Base-by-base conservation (phyloP, 805 yeast species). In the Candida insectorum region DNA sequence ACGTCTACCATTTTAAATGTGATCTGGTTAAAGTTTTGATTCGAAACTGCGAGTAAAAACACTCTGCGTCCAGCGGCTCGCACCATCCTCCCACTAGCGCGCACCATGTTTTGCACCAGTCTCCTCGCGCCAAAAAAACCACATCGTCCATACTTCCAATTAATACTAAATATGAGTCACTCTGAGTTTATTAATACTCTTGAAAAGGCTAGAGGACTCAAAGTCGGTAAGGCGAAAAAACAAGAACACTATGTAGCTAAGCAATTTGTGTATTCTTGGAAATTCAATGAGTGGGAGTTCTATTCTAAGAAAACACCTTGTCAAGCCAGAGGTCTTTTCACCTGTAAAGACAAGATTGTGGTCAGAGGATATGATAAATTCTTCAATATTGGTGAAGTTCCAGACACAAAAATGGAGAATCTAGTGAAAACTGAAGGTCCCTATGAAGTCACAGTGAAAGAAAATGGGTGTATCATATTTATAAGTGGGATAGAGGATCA, bases 331-430 rank as follows among this genome's bases (percentile, higher is more conserved):
- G 98, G 98, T 0, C 55, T 91, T 11, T 91, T 91, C 56, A 83
- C 68, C 11, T 33, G 77, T 0, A 55, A 58, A 9, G 61, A 64
- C 6, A 45, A 39, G 8, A 82, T 93, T 15, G 78, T 77, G 2
- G 79, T 81, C 2, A 65, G 99, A 45, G 98, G 99, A 0, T 93
- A 93, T 54, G 93, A 93, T 58, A 93, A 93, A 60, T 93, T 93
- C 58, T 93, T 87, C 72, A 91, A 85, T 51, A 65, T 87, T 3
- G 75, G 69, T 41, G 98, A 93, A 54, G 68, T 73, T 2, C 43
- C 59, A 0, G 42, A 43, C 5, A 81, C 95, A 0, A 71, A 65
- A 38, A 68, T 77, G 65, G 59, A 57, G 0, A 49, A 53, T 45
- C 51, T 88, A 4, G 45, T 49, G n/a, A 26, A 38, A 12, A 81